Evolutionary conservation across 2,329 filamentous ascomycete genomes (phyloP).

Genomic region (Pseudocercospora musae): DNA sequence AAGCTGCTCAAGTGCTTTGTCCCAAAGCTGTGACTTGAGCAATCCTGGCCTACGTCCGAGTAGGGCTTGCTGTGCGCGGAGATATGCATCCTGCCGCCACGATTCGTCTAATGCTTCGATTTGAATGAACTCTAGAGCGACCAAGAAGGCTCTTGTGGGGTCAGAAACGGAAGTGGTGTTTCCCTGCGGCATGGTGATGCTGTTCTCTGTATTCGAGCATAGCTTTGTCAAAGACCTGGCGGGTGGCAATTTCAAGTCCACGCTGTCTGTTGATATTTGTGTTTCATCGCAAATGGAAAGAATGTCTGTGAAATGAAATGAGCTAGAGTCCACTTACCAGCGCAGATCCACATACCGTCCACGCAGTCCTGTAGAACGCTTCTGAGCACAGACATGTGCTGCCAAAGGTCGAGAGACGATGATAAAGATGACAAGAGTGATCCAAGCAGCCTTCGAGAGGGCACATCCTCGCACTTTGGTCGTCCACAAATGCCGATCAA

Average conservation of each 20-base stretch:
- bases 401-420: conserved; percentile 37
- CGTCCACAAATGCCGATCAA: conserved; percentile 48
- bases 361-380: conserved; percentile 42
- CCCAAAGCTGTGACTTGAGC: conserved; percentile 23
- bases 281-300: conserved; percentile 41
- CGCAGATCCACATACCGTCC: conserved; percentile 35
- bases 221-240: conserved; percentile 38
- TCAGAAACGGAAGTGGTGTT: conserved; percentile 33
- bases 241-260: conserved; percentile 39
- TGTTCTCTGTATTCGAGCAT: conserved; percentile 39
- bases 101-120: conserved; percentile 15
- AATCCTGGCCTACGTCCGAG: conserved; percentile 13
- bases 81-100: conserved; percentile 25
- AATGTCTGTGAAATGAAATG: conserved; percentile 41
- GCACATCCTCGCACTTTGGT: conserved; percentile 41
- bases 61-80: conserved; percentile 21
- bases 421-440: conserved; percentile 38
- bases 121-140: conserved; percentile 28
- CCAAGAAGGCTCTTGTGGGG: conserved; percentile 21
- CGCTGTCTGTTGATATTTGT: conserved; percentile 13
- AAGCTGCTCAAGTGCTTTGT: conserved; percentile 14
- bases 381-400: conserved; percentile 34
- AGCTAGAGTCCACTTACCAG: conserved; percentile 26
- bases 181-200: conserved; percentile 42
- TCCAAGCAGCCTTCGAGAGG: conserved; percentile 40